Evolutionary conservation across 345 rosid species (phyloP).

Genomic region (Aegle marmelos): DNA sequence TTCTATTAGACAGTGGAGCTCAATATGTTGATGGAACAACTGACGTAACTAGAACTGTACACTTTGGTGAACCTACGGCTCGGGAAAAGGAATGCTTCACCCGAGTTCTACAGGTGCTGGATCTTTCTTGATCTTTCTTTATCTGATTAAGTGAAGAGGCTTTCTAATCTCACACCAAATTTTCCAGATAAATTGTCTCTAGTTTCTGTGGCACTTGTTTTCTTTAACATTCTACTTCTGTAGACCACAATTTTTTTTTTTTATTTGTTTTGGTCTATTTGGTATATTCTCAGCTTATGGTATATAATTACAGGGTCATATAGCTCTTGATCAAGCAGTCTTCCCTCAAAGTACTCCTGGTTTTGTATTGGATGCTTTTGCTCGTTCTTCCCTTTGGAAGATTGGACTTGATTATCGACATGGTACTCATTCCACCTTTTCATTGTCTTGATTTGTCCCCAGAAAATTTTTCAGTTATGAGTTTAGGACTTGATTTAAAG

Average conservation of each 20-base stretch:
- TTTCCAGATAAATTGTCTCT: background rate
- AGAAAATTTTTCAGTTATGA: conserved; percentile 1
- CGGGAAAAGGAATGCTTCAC: conserved; percentile 93
- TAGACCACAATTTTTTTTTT: conserved; percentile 6
- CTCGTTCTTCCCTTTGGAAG: conserved; percentile 93
- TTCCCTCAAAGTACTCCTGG: conserved; percentile 95
- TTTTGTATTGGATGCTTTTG: conserved; percentile 89
- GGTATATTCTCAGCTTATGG: background rate
- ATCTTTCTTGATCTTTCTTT: conserved; percentile 9
- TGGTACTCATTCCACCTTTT: conserved; percentile 42
- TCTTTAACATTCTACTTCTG: background rate
- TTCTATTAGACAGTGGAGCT: conserved; percentile 93
- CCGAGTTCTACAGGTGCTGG: conserved; percentile 72
- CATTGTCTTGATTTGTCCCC: background rate
- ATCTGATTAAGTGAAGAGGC: background rate
- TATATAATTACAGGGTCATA: conserved; percentile 75
- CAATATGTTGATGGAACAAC: conserved; percentile 96
- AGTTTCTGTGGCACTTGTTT: background rate
- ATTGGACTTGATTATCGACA: conserved; percentile 96
- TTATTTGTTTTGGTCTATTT: background rate
- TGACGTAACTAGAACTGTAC: conserved; percentile 93
- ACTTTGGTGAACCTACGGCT: conserved; percentile 75
- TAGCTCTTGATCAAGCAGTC: conserved; percentile 90
- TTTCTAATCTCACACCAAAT: background rate
- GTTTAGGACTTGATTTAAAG: background rate